Percentiles rank a stretch among this genome's conserved stretches.
phyloP scores from a whole-genome alignment of 2,329 filamentous ascomycete genomes.

The Hymenoscyphus fructigenus region DNA sequence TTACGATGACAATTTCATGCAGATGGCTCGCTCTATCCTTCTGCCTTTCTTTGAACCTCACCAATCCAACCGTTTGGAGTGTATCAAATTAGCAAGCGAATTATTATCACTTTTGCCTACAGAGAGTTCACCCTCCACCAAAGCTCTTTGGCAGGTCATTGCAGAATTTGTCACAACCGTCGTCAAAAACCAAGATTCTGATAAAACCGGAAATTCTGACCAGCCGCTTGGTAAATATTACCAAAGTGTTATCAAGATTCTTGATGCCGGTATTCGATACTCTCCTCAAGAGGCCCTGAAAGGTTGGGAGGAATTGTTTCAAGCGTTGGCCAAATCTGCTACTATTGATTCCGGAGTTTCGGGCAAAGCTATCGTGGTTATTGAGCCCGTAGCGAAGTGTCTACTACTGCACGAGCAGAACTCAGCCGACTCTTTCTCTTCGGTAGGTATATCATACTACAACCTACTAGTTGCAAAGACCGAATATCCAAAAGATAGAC shows the following conservation, averaged over 20 bases:
- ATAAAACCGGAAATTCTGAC: slow-evolving; percentile 39
- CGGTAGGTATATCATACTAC: slow-evolving; percentile 35
- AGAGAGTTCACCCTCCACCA: slow-evolving; percentile 31
- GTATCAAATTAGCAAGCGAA: slow-evolving; percentile 40
- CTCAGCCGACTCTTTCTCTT: slow-evolving; percentile 17
- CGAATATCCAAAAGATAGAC: slow-evolving; percentile 57
- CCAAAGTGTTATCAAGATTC: slow-evolving; percentile 64
- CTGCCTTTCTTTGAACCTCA: slow-evolving; percentile 54
- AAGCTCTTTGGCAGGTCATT: slow-evolving; percentile 32
- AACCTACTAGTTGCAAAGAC: slow-evolving; percentile 36
- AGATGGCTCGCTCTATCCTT: slow-evolving; percentile 49
- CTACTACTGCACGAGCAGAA: slow-evolving; percentile 43
- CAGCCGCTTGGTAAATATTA: slow-evolving; percentile 65
- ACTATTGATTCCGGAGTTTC: slow-evolving; percentile 65
- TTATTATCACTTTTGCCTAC: slow-evolving; percentile 28
- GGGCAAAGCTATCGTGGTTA: slow-evolving; percentile 62
- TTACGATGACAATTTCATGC: slow-evolving; percentile 27
- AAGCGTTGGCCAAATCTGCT: slow-evolving; percentile 55
- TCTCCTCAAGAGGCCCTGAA: slow-evolving; percentile 30
- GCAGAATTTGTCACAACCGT: slow-evolving; percentile 31
- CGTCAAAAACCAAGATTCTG: slow-evolving; percentile 20
- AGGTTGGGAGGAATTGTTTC: slow-evolving; percentile 54
- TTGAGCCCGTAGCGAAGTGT: slow-evolving; percentile 68
- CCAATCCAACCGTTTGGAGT: slow-evolving; percentile 35
- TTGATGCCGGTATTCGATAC: slow-evolving; percentile 59